These are phyloP conservation scores for Lentinula edodes DNA, from an alignment of 768 basidiomycete species.

Conservation along the genomic window DNA sequence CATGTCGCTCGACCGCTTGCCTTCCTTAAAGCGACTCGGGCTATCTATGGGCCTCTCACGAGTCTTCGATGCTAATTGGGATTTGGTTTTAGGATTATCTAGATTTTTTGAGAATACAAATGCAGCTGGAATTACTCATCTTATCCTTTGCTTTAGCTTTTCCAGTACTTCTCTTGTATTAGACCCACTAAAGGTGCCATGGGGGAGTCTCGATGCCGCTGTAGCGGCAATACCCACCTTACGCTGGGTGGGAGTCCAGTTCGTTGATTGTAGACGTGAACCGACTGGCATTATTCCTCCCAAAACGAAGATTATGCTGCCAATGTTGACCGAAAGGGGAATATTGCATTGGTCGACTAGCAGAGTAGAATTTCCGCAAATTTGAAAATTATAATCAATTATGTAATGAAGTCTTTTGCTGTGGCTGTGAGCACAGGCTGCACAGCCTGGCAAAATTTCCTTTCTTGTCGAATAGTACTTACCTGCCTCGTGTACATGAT, in stretches of 20 bases:
- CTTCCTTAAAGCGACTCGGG: constrained; percentile 3
- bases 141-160: background rate
- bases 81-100: background rate
- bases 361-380: background rate
- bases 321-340: background rate
- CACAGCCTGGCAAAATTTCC: background rate
- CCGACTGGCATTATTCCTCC: background rate
- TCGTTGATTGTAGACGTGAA: constrained; percentile 1
- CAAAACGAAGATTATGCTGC: background rate
- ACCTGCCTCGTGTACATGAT: background rate
- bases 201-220: background rate
- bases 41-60: background rate
- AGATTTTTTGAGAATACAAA: background rate
- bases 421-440: background rate
- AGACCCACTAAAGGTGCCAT: background rate
- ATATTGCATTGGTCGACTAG: background rate
- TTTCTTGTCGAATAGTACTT: background rate
- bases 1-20: background rate
- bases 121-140: background rate
- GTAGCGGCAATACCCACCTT: background rate
- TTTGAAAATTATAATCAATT: no score
- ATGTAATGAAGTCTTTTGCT: background rate
- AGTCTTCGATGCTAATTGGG: background rate
- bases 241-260: background rate
- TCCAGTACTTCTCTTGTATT: background rate